Evolutionary conservation across 352 stramenopile genomes (phyloP).

Genomic region (Pythium scleroteichum): DNA sequence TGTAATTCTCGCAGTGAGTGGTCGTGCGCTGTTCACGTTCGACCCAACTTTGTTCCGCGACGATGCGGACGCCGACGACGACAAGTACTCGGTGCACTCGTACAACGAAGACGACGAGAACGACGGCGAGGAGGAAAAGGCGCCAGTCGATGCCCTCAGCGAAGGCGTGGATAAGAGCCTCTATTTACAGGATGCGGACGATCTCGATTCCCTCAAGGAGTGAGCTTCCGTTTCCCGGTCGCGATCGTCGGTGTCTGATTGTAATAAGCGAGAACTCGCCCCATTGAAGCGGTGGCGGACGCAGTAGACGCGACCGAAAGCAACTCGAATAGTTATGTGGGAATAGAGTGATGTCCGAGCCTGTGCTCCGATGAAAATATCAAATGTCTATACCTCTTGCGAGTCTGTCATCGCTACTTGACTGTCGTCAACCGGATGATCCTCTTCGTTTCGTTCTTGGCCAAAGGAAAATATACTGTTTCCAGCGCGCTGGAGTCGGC

Average conservation of each 20-base stretch:
- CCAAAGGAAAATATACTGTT: constrained; percentile 24
- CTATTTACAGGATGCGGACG: constrained; percentile 78
- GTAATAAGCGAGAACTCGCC: not conserved
- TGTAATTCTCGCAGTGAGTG: constrained; percentile 74
- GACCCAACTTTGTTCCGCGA: constrained; percentile 91
- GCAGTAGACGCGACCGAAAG: constrained; percentile 3
- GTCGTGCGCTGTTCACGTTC: constrained; percentile 89
- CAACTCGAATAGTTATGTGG: constrained; percentile 30
- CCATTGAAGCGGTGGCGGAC: too few species aligned
- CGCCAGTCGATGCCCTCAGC: constrained; percentile 43
- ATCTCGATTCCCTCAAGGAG: constrained; percentile 79
- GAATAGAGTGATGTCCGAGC: constrained; percentile 34
- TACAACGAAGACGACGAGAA: constrained; percentile 51
- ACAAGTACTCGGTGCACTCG: constrained; percentile 77
- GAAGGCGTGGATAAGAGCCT: constrained; percentile 84
- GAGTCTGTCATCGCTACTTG: constrained; percentile 5
- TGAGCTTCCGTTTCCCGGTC: constrained; percentile 30
- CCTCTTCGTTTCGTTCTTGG: constrained; percentile 4
- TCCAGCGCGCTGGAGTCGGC: constrained; percentile 20
- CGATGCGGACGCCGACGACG: constrained; percentile 87
- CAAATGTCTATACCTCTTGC: constrained; percentile 10
- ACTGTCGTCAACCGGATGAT: not conserved
- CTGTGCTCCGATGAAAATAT: constrained; percentile 23
- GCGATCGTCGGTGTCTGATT: not conserved
- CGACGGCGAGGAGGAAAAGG: constrained; percentile 51